These are phyloP conservation scores for Plantago lanceolata DNA, from an alignment of 305 asterid species.

Conservation along the genomic window DNA sequence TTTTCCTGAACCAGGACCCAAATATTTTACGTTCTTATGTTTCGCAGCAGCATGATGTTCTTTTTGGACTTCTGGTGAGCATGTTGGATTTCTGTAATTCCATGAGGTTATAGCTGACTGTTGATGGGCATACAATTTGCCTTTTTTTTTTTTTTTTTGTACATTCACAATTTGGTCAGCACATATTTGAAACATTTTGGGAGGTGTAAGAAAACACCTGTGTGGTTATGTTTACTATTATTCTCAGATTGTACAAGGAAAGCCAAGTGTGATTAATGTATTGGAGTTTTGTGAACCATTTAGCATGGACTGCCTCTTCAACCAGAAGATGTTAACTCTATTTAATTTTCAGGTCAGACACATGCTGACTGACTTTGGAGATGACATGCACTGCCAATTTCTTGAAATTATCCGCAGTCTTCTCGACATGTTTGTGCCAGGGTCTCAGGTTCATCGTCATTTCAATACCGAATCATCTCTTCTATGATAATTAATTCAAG, in stretches of 20 bases:
- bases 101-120: conserved; percentile 2
- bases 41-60: conserved; percentile 65
- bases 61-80: conserved; percentile 90
- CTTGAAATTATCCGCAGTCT: conserved; percentile 96
- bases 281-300: too few relatives aligned
- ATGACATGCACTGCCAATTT: conserved; percentile 97
- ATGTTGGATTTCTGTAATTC: conserved; percentile 5
- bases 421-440: conserved; percentile 69
- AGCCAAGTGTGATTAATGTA: too few relatives aligned
- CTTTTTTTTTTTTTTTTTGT: too few relatives aligned
- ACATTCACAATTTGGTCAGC: too few relatives aligned
- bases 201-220: too few relatives aligned
- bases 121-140: too few relatives aligned
- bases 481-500: neutral
- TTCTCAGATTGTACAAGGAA: too few relatives aligned
- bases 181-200: too few relatives aligned
- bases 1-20: conserved; percentile 75
- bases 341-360: conserved; percentile 62
- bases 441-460: conserved; percentile 51
- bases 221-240: too few relatives aligned
- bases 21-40: conserved; percentile 76
- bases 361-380: conserved; percentile 88
- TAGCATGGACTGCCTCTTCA: too few relatives aligned
- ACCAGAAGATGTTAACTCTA: neutral
- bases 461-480: neutral